Evolutionary conservation across 257 asterid species (phyloP).

Genomic region (Petrea volubilis): DNA sequence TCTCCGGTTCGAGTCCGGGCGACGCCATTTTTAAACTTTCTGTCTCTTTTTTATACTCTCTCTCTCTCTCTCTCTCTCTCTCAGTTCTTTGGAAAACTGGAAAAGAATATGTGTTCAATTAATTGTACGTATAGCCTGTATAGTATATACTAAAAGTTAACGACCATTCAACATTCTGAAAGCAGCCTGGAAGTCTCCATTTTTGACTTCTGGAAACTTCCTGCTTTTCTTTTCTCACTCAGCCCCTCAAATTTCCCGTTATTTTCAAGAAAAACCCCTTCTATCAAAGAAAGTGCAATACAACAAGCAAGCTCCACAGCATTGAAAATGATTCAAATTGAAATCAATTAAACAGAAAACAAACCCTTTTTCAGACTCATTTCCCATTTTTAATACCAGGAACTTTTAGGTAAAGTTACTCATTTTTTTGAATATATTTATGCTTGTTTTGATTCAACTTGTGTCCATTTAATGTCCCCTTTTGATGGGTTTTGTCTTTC

Average conservation of each 20-base stretch:
- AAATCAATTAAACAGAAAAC: neutral
- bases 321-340: neutral
- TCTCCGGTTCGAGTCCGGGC: conserved; percentile 88
- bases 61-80: neutral
- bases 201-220: neutral
- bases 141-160: conserved; percentile 18
- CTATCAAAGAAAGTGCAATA: neutral
- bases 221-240: conserved; percentile 9
- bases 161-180: conserved; percentile 24
- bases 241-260: neutral
- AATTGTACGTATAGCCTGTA: neutral
- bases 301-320: neutral
- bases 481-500: conserved; percentile 10
- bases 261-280: neutral
- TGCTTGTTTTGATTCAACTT: neutral
- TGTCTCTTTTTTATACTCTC: neutral
- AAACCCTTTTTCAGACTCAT: neutral
- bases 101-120: neutral
- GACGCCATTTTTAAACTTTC: conserved; percentile 40
- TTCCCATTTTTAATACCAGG: neutral
- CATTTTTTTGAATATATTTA: neutral
- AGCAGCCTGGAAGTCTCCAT: no score
- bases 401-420: conserved; percentile 20
- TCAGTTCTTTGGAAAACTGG: conserved; percentile 4
- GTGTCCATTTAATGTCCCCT: neutral